Conservation (phyloP, 177 flowering plant genomes). For the Telopea speciosissima region DNA sequence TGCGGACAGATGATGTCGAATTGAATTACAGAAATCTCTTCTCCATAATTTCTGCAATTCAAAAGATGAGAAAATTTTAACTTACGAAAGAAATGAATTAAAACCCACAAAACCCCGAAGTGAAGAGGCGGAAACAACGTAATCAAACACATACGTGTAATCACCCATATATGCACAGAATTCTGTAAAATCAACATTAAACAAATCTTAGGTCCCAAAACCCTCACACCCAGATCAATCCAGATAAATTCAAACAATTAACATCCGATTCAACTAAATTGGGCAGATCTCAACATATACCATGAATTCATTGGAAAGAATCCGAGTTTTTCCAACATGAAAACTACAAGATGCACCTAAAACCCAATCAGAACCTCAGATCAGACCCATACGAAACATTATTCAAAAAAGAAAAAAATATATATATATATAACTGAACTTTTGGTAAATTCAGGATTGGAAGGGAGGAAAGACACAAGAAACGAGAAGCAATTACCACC, state of each 20-base stretch:
- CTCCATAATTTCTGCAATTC: slow-evolving; percentile 2
- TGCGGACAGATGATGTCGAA: background rate
- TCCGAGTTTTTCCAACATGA: background rate
- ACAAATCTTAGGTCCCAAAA: background rate
- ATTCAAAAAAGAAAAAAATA: background rate
- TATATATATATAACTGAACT: background rate
- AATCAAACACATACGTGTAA: background rate
- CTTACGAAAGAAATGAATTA: background rate
- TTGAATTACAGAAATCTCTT: background rate
- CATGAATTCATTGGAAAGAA: background rate
- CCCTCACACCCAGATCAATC: background rate
- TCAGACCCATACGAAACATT: slow-evolving; percentile 1
- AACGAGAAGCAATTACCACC: background rate
- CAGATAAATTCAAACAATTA: slow-evolving; percentile 3
- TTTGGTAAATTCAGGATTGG: background rate
- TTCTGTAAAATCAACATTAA: background rate
- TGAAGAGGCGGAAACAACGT: background rate
- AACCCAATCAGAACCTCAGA: background rate
- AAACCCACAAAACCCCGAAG: background rate
- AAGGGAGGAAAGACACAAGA: background rate
- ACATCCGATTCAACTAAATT: background rate
- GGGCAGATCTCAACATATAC: slow-evolving; percentile 6
- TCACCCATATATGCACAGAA: background rate
- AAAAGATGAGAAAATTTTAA: background rate
- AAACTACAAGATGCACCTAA: background rate